phyloP scores from a whole-genome alignment of 805 yeast species.

The Candida mattraensis region DNA sequence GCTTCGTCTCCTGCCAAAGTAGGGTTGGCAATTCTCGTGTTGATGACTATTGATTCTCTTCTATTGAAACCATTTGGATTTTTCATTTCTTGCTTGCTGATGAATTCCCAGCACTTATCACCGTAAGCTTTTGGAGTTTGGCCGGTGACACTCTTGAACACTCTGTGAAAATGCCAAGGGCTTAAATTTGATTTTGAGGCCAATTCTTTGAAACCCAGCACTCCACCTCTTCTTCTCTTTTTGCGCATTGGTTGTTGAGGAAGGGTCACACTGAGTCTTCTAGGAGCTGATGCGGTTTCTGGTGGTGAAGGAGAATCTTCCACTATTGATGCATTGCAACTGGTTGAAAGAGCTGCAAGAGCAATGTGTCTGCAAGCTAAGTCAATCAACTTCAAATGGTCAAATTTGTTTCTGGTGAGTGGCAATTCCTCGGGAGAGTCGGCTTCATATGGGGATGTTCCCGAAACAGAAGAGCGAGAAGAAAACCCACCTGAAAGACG shows the following conservation, averaged over 20 bases:
- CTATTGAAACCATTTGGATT: constrained; percentile 17
- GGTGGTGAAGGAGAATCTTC: constrained; percentile 13
- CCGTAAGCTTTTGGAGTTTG: constrained; percentile 88
- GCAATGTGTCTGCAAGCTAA: constrained; percentile 84
- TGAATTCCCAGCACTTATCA: constrained; percentile 70
- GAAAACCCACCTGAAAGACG: constrained; percentile 25
- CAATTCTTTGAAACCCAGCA: constrained; percentile 79
- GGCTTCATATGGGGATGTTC: no score
- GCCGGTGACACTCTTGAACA: constrained; percentile 82
- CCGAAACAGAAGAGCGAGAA: constrained; percentile 18
- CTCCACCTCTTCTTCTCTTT: constrained; percentile 72
- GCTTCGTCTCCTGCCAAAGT: constrained; percentile 26
- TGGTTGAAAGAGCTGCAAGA: constrained; percentile 55
- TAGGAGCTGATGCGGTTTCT: background rate
- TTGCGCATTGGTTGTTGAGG: constrained; percentile 31
- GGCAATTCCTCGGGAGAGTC: constrained; percentile 23
- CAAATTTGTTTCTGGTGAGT: constrained; percentile 59
- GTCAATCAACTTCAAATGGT: constrained; percentile 67
- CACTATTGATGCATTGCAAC: constrained; percentile 14
- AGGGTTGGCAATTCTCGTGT: constrained; percentile 35
- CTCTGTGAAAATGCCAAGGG: constrained; percentile 94
- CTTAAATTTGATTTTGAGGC: constrained; percentile 80
- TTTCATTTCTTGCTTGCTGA: constrained; percentile 36
- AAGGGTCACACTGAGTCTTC: constrained; percentile 12
- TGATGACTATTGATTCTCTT: constrained; percentile 29